These are phyloP conservation scores for Aureobasidium sp. DNA, from an alignment of 2,329 filamentous ascomycete genomes.

Conservation along the genomic window DNA sequence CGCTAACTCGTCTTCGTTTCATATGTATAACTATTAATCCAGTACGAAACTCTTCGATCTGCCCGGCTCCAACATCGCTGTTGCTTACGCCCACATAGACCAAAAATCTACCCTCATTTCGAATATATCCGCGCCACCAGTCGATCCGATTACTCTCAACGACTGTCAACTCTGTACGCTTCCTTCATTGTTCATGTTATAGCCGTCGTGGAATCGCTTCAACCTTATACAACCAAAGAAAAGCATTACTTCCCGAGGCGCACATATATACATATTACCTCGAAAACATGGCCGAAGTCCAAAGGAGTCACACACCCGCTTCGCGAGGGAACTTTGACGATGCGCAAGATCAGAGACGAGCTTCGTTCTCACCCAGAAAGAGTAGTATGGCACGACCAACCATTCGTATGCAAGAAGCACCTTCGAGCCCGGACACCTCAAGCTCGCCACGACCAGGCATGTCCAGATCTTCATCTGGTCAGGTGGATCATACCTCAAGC, in stretches of 20 bases:
- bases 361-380: constrained; percentile 9
- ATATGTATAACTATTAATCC: constrained; percentile 1
- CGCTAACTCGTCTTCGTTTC: background rate
- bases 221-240: background rate
- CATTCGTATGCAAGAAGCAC: constrained; percentile 27
- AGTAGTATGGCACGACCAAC: constrained; percentile 15
- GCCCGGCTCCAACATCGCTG: background rate
- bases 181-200: background rate
- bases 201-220: background rate
- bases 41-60: background rate
- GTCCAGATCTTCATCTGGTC: constrained; percentile 24
- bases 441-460: constrained; percentile 25
- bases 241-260: background rate
- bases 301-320: background rate
- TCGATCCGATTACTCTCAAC: background rate
- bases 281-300: constrained; percentile 1
- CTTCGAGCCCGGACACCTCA: constrained; percentile 29
- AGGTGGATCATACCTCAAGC: constrained; percentile 8
- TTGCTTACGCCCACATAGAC: background rate
- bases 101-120: background rate
- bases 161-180: background rate
- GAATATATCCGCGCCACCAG: background rate
- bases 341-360: background rate
- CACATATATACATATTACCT: background rate
- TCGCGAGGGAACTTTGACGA: background rate